Evolutionary conservation across 2,329 filamentous ascomycete species (phyloP).

Genomic region (Penicillium brasilianum): DNA sequence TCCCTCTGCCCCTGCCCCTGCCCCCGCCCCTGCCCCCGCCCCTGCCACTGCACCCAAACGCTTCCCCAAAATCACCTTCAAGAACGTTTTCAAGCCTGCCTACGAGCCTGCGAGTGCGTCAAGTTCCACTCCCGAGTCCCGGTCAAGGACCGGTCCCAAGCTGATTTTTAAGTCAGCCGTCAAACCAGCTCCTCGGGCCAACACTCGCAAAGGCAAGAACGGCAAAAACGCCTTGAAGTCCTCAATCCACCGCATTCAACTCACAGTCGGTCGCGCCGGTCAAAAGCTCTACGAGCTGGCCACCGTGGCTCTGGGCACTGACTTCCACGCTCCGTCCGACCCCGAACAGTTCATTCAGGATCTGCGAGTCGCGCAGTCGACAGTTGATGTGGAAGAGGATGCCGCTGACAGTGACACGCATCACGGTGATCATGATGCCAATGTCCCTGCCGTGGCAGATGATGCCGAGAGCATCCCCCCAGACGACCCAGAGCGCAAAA

Average conservation of each 20-base stretch:
- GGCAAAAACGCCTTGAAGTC: neutral
- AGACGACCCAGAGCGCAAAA: neutral
- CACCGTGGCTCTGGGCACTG: slow-evolving; percentile 13
- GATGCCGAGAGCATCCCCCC: neutral
- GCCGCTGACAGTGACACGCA: neutral
- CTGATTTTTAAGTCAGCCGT: neutral
- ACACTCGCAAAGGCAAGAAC: slow-evolving; percentile 8
- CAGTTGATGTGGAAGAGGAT: neutral
- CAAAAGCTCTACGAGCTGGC: slow-evolving; percentile 18
- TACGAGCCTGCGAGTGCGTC: neutral
- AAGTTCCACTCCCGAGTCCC: neutral
- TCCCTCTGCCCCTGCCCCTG: neutral
- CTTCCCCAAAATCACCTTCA: slow-evolving; percentile 7
- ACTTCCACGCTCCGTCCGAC: slow-evolving; percentile 19
- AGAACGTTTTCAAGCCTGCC: neutral
- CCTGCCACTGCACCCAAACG: neutral
- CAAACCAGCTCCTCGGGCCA: slow-evolving; percentile 3
- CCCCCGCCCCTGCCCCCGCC: neutral
- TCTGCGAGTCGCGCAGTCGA: neutral
- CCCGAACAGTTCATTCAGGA: slow-evolving; percentile 14
- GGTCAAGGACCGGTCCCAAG: neutral
- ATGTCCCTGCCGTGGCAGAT: neutral
- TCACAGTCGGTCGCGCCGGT: slow-evolving; percentile 13
- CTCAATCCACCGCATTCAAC: slow-evolving; percentile 12
- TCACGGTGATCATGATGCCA: neutral